Conservation (phyloP, 1,284 basidiomycete genomes). For the Ustilago tritici region DNA sequence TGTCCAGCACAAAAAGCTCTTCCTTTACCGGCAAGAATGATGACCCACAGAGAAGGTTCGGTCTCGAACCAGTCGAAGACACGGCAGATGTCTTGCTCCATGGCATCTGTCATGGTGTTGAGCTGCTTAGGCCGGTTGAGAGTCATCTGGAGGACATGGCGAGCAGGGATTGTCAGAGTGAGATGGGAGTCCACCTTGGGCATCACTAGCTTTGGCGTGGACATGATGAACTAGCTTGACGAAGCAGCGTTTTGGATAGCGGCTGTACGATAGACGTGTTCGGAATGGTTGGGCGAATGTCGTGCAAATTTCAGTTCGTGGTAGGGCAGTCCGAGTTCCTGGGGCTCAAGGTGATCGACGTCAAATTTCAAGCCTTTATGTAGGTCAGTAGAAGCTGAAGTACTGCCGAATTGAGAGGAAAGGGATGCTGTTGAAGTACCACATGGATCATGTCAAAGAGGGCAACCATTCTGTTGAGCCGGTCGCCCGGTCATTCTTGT, state of each 20-base stretch:
- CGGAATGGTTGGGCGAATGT: neutral
- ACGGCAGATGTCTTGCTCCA: constrained; percentile 75
- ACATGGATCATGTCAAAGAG: constrained; percentile 16
- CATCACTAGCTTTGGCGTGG: constrained; percentile 23
- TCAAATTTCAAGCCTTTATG: neutral
- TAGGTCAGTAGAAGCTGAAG: neutral
- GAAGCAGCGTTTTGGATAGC: neutral
- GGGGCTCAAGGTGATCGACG: neutral
- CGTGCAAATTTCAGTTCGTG: neutral
- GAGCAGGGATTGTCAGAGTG: constrained; percentile 47
- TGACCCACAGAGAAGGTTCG: constrained; percentile 80
- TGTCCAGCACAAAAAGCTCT: constrained; percentile 79
- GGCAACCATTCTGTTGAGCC: constrained; percentile 8
- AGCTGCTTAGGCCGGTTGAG: constrained; percentile 80
- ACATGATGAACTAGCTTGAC: constrained; percentile 14
- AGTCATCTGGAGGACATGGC: constrained; percentile 76
- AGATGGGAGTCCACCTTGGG: constrained; percentile 60
- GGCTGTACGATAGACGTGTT: neutral
- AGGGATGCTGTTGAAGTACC: neutral
- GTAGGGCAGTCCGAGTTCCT: no score
- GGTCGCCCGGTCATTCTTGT: constrained; percentile 28
- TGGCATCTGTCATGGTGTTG: constrained; percentile 76
- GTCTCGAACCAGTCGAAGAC: constrained; percentile 82
- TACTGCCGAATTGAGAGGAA: neutral
- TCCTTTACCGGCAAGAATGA: constrained; percentile 81